Percentiles rank a stretch among this genome's conserved stretches.
These are phyloP conservation scores for Polyporus tsugae DNA, from an alignment of 1,284 basidiomycete genomes.

Conservation along the genomic window DNA sequence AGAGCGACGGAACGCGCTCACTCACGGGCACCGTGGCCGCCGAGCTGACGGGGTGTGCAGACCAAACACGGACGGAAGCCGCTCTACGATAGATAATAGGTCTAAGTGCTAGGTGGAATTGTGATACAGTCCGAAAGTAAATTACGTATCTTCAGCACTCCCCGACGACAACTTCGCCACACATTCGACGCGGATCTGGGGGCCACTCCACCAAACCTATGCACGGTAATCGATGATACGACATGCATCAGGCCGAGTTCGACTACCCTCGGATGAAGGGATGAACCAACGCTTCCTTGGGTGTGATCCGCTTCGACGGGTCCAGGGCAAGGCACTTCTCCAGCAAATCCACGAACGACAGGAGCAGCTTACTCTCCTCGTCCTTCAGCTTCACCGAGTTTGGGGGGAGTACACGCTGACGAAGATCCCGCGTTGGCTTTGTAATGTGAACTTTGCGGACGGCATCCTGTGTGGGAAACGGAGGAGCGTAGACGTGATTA, in stretches of 20 bases:
- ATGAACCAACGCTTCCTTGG: slow-evolving; percentile 89
- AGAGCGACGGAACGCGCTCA: not conserved
- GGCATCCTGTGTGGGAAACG: slow-evolving; percentile 64
- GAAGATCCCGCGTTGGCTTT: slow-evolving; percentile 86
- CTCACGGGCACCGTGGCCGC: not conserved
- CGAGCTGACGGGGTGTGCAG: not conserved
- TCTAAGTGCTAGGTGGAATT: not conserved
- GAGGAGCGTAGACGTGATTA: slow-evolving; percentile 26
- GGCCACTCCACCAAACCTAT: not conserved
- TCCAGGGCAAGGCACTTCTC: slow-evolving; percentile 95
- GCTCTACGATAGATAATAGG: slow-evolving; percentile 1
- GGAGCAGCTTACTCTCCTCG: slow-evolving; percentile 87
- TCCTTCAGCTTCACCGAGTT: slow-evolving; percentile 83
- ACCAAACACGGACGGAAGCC: not conserved
- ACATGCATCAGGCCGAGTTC: not conserved
- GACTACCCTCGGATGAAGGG: slow-evolving; percentile 80
- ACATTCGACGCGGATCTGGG: not conserved
- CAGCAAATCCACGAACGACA: slow-evolving; percentile 89
- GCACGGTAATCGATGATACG: not conserved
- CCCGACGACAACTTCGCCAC: not conserved
- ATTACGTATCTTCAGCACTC: slow-evolving; percentile 23
- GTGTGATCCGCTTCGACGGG: slow-evolving; percentile 85
- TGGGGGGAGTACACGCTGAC: slow-evolving; percentile 84
- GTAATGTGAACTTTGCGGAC: slow-evolving; percentile 84
- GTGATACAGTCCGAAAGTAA: not conserved